Conservation (phyloP, 148 eudicot genomes). For the Polygonum aviculare region DNA sequence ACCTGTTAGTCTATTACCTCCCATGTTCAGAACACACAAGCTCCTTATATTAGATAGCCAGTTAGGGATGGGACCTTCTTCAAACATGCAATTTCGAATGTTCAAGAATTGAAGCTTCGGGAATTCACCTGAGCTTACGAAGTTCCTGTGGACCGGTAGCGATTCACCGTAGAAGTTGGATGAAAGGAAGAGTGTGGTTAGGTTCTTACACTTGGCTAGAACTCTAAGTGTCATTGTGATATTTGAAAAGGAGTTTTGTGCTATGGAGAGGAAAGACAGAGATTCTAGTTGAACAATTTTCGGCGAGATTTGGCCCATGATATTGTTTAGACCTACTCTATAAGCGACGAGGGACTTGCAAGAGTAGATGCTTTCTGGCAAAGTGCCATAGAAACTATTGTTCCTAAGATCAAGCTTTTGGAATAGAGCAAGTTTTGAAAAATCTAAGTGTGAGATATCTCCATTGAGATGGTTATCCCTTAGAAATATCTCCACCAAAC, state of each 20-base stretch:
- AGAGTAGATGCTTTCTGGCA: conserved; percentile 2
- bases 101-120: neutral
- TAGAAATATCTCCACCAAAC: neutral
- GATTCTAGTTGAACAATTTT: neutral
- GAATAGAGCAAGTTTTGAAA: neutral
- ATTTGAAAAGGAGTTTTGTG: neutral
- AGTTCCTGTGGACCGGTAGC: neutral
- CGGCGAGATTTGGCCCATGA: neutral
- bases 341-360: neutral
- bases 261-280: neutral
- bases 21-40: neutral
- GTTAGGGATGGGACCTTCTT: neutral
- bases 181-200: neutral
- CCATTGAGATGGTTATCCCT: neutral
- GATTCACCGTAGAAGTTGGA: neutral
- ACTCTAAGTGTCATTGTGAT: neutral
- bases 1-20: conserved; percentile 9
- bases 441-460: neutral
- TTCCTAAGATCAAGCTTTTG: conserved; percentile 12
- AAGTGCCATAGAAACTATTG: neutral
- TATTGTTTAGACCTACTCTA: neutral
- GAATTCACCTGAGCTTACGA: neutral
- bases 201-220: neutral
- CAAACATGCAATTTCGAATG: neutral
- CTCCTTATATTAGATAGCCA: neutral